Evolutionary conservation across 176 grass and related monocot genomes (phyloP).

Genomic region (Oropetium thomaeum): DNA sequence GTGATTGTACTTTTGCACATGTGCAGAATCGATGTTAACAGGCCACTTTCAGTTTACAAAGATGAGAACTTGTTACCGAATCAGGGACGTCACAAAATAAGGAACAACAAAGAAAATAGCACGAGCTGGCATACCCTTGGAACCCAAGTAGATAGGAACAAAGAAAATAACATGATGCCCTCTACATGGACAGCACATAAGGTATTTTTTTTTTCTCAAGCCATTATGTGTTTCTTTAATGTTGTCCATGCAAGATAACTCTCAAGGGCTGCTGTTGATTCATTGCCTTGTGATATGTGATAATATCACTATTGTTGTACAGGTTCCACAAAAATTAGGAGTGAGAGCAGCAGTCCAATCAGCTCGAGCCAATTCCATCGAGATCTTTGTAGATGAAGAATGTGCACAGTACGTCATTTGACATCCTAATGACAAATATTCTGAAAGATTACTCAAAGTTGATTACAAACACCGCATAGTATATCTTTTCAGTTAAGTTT

Average conservation of each 20-base stretch:
- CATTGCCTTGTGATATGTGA: constrained; percentile 5
- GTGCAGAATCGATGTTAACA: constrained; percentile 56
- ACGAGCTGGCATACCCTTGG: constrained; percentile 64
- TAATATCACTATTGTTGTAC: constrained; percentile 10
- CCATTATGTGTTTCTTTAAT: constrained; percentile 16
- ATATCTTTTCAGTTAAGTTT: background rate
- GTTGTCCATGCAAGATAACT: background rate
- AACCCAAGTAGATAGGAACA: constrained; percentile 74
- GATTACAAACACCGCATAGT: background rate
- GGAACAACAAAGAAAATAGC: constrained; percentile 33
- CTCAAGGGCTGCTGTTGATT: background rate
- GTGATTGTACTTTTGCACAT: constrained; percentile 8
- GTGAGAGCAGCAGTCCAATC: constrained; percentile 37
- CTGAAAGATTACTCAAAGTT: constrained; percentile 9
- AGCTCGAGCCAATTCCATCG: constrained; percentile 41
- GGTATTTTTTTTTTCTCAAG: constrained; percentile 38
- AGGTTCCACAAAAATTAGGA: constrained; percentile 66
- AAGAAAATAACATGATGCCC: constrained; percentile 78
- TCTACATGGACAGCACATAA: constrained; percentile 81
- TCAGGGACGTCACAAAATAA: constrained; percentile 32
- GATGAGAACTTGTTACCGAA: constrained; percentile 59
- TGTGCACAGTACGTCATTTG: constrained; percentile 53
- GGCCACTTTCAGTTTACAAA: constrained; percentile 60
- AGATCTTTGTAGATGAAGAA: constrained; percentile 81
- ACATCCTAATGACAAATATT: constrained; percentile 3